Conservation (phyloP, 331 rosid genomes). For the Quercus tomentella region DNA sequence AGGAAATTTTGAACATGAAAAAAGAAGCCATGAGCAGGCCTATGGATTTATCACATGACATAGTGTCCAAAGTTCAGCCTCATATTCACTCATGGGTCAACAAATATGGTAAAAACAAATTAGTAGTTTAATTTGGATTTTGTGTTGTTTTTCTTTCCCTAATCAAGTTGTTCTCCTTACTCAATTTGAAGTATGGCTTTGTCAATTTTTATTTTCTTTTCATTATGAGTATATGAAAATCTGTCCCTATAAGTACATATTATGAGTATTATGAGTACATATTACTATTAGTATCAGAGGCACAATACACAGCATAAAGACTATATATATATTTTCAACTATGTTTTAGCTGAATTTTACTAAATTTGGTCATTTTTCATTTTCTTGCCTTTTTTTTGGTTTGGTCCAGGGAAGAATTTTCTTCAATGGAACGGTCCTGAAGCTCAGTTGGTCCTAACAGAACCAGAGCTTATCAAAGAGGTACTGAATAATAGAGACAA, state of each 20-base stretch:
- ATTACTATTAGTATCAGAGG: no score
- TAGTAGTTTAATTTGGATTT: no score
- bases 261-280: no score
- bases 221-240: no score
- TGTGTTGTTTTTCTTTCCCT: no score
- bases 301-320: no score
- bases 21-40: neutral
- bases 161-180: no score
- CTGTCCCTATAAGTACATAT: no score
- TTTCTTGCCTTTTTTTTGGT: neutral
- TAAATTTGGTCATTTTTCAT: neutral
- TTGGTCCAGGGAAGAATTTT: conserved; percentile 18
- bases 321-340: neutral
- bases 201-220: no score
- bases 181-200: no score
- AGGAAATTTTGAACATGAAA: neutral
- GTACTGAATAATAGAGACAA: conserved; percentile 9
- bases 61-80: neutral
- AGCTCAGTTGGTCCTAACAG: conserved; percentile 14
- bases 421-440: conserved; percentile 20
- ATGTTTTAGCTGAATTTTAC: neutral
- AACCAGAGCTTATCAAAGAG: conserved; percentile 22
- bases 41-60: conserved; percentile 3
- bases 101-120: no score
- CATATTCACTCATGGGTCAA: neutral